Base-by-base conservation (phyloP, 148 eudicot genomes). In the Heliamphora exappendiculata region DNA sequence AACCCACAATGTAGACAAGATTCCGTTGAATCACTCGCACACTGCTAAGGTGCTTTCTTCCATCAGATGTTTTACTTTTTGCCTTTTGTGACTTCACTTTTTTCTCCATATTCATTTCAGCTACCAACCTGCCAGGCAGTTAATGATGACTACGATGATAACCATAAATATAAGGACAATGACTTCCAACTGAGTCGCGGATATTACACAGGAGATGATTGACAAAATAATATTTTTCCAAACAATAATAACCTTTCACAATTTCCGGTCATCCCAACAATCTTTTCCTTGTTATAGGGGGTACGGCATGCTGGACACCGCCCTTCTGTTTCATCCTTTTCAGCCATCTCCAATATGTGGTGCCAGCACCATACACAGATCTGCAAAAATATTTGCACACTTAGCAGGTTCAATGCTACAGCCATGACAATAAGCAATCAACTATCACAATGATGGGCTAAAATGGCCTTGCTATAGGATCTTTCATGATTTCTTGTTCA, bases 291-390 rank as follows among this genome's bases (percentile, higher is more conserved):
- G 82, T 93, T 96, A 79, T 95, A 95, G 22, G 91, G 84, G 69
- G 88, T 83, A 57, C 99, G 99, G 81, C 99, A 95, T 70, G 98
- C 99, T 72, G 99, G 99, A 78, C 99, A 95, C 42, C 98, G 88
- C 44, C 98, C 99, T 82, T 95, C 91, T 34, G 93, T 85, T 76
- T 85, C 91, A 82, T 91, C 96, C 84, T 93, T 95, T 84, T 93
- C 99, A 54, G 99, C 99, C 99, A 93, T 91, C 65, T 91, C 97
- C 91, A 95, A 88, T 57, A 95, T 88, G 83, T 95, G 97, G 88
- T 95, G 97, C 99, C 99, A 95, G 67, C 99, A 95, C 99, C 99
- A 95, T 62, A 95, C 93, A 86, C 99, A 95, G 69, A 95, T 89
- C 99, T 95, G 88, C 54, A 84, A 26, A 73, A 31, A 50, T 11